Percentiles rank a stretch among this genome's conserved stretches.
Evolutionary conservation across 805 yeast genomes (phyloP).

Genomic region (Candida adriatica): DNA sequence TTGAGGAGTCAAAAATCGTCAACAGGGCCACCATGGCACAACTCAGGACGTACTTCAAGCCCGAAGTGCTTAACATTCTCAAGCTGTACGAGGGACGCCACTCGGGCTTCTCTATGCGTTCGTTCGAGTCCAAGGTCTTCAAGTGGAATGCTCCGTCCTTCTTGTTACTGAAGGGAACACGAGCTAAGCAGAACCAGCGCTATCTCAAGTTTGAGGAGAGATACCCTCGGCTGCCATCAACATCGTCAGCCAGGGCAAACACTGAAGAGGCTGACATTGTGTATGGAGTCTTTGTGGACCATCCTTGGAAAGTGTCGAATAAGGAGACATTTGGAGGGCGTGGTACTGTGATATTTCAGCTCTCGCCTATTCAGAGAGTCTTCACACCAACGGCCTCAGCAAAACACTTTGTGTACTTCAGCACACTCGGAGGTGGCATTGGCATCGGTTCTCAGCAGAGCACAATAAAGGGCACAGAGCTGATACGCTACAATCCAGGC

Average conservation of each 20-base stretch:
- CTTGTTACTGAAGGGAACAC: slow-evolving; percentile 55
- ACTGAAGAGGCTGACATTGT: slow-evolving; percentile 37
- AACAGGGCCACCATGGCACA: slow-evolving; percentile 34
- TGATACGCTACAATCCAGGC: slow-evolving; percentile 53
- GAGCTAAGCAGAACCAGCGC: slow-evolving; percentile 33
- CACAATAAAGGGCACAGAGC: slow-evolving; percentile 33
- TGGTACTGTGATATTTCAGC: slow-evolving; percentile 50
- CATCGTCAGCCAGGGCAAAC: slow-evolving; percentile 8
- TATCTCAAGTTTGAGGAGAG: slow-evolving; percentile 44
- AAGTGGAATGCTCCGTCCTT: slow-evolving; percentile 90
- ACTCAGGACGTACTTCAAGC: slow-evolving; percentile 32
- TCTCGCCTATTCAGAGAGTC: slow-evolving; percentile 59
- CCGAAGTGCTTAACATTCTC: slow-evolving; percentile 40
- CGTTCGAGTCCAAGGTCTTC: slow-evolving; percentile 60
- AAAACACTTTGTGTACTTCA: slow-evolving; percentile 53
- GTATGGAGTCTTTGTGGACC: slow-evolving; percentile 57
- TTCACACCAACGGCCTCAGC: slow-evolving; percentile 33
- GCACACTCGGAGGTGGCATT: slow-evolving; percentile 68
- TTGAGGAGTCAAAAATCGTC: no score
- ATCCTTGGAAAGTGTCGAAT: slow-evolving; percentile 76
- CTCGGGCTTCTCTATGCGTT: slow-evolving; percentile 81
- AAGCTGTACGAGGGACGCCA: slow-evolving; percentile 68
- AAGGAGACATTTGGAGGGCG: slow-evolving; percentile 66
- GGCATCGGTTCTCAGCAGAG: slow-evolving; percentile 80
- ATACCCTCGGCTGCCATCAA: slow-evolving; percentile 35